Evolutionary conservation across 805 yeast species (phyloP).

Genomic region (Gaillardinia entomophila): DNA sequence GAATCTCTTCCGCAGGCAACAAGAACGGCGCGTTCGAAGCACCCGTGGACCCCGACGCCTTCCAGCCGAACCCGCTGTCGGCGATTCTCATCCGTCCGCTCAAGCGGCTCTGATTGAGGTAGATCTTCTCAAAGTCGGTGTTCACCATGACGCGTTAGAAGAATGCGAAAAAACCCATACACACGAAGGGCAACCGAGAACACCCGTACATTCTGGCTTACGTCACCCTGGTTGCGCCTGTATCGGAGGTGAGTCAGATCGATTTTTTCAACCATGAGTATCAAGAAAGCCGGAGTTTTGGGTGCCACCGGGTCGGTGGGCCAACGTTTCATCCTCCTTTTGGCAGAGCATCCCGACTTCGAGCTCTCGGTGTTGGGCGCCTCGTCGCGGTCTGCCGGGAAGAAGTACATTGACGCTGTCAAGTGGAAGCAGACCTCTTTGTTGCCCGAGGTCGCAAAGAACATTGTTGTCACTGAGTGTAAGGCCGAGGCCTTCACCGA

Average conservation of each 20-base stretch:
- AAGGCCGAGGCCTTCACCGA: conserved; percentile 68
- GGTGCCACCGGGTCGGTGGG: conserved; percentile 99
- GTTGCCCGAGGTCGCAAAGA: conserved; percentile 63
- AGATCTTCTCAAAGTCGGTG: conserved; percentile 85
- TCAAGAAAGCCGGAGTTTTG: conserved; percentile 73
- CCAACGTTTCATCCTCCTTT: conserved; percentile 83
- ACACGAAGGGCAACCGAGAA: no score
- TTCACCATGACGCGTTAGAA: conserved; percentile 40
- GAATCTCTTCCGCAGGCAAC: conserved; percentile 79
- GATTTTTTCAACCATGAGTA: no score
- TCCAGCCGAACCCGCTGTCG: conserved; percentile 98
- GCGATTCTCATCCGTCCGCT: conserved; percentile 93
- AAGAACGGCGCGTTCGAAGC: conserved; percentile 68
- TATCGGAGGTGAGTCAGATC: no score
- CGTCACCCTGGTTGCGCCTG: no score
- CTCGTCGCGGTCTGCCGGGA: conserved; percentile 90
- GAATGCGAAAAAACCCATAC: no score
- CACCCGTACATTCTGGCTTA: no score
- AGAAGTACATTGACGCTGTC: conserved; percentile 75
- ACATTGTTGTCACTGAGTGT: conserved; percentile 72
- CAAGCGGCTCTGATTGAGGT: conserved; percentile 76
- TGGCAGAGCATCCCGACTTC: conserved; percentile 85
- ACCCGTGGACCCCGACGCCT: conserved; percentile 45
- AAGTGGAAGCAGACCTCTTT: conserved; percentile 91
- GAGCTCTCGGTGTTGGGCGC: conserved; percentile 86